These are phyloP conservation scores for Gaertneriomyces semiglobifer DNA, from an alignment of 192 early-diverging fungal species.

Conservation along the genomic window DNA sequence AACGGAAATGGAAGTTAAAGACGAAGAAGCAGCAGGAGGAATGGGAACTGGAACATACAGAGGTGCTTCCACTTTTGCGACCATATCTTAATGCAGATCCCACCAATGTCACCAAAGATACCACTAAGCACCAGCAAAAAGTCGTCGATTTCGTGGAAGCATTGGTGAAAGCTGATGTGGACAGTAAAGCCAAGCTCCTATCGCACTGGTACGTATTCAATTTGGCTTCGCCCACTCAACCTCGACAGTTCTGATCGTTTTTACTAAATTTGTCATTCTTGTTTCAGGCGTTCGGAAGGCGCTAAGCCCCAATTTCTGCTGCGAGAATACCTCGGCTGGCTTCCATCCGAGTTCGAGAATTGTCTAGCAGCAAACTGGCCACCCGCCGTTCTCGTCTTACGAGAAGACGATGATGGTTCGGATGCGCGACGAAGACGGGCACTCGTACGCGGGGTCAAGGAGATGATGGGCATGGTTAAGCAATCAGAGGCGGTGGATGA, in stretches of 20 bases:
- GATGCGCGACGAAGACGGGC: constrained; percentile 12
- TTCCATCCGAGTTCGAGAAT: constrained; percentile 44
- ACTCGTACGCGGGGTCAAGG: constrained; percentile 38
- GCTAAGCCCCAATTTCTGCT: constrained; percentile 38
- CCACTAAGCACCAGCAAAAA: constrained; percentile 42
- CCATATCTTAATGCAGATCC: constrained; percentile 42
- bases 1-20: constrained; percentile 8
- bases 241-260: not conserved
- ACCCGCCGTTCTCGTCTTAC: constrained; percentile 17
- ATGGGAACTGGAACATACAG: constrained; percentile 13
- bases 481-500: constrained; percentile 17
- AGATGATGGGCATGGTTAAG: constrained; percentile 20
- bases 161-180: constrained; percentile 28
- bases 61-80: constrained; percentile 23
- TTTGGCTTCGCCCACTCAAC: no score
- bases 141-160: constrained; percentile 34
- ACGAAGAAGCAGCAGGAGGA: constrained; percentile 9
- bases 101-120: constrained; percentile 42
- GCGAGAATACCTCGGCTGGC: constrained; percentile 37
- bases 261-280: not conserved
- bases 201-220: constrained; percentile 34
- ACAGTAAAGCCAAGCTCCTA: constrained; percentile 24
- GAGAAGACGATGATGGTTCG: constrained; percentile 21
- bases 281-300: constrained; percentile 16
- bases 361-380: constrained; percentile 40